These are phyloP conservation scores for Pyrus hybrid DNA, from an alignment of 331 rosid genomes.

Conservation along the genomic window DNA sequence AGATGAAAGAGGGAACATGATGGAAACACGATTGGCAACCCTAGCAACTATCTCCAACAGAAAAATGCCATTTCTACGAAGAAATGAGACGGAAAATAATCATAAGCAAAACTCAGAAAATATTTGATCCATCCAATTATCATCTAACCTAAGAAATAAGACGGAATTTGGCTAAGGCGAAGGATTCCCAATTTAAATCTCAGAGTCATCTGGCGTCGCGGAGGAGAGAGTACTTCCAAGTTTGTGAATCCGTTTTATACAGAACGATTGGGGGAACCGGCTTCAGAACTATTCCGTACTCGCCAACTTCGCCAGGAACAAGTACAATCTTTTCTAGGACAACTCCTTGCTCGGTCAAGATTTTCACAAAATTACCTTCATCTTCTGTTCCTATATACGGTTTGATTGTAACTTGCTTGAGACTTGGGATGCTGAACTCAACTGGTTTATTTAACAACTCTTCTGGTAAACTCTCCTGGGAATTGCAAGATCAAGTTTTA, in stretches of 20 bases:
- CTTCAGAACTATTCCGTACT: neutral
- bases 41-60: neutral
- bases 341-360: neutral
- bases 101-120: neutral
- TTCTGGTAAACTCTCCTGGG: neutral
- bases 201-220: neutral
- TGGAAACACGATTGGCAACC: neutral
- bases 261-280: neutral
- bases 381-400: neutral
- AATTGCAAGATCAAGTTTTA: neutral
- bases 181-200: neutral
- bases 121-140: neutral
- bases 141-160: neutral
- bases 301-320: neutral
- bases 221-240: neutral
- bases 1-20: neutral
- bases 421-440: conserved; percentile 2
- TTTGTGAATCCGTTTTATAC: neutral
- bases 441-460: neutral
- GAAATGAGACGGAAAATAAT: neutral
- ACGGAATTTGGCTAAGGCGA: neutral
- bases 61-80: neutral
- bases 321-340: neutral
- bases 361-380: neutral
- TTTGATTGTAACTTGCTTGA: conserved; percentile 5